phyloP scores from a whole-genome alignment of 2,329 filamentous ascomycete species.

The Orbilia blumenaviensis region DNA sequence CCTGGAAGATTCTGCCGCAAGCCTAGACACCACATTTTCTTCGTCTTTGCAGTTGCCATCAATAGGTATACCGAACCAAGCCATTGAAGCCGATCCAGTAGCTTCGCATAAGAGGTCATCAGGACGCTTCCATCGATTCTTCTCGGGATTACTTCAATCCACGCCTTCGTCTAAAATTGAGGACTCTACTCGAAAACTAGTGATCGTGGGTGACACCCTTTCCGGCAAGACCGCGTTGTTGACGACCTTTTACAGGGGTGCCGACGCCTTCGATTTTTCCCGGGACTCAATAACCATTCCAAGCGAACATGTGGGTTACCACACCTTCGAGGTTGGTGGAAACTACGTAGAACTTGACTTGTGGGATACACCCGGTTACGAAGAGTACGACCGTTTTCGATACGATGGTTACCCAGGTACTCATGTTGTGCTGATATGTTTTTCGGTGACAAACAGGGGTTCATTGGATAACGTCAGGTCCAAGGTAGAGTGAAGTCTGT shows the following conservation, averaged over 20 bases:
- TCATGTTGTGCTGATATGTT: slow-evolving; percentile 99
- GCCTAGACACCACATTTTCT: not conserved
- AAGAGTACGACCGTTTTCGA: slow-evolving; percentile 99
- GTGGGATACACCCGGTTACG: slow-evolving; percentile 99
- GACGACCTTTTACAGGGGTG: slow-evolving; percentile 77
- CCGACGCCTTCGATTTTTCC: no score
- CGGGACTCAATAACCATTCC: slow-evolving; percentile 99
- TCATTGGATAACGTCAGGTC: slow-evolving; percentile 99
- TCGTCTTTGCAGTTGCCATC: not conserved
- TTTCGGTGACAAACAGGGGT: slow-evolving; percentile 97
- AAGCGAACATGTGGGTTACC: slow-evolving; percentile 99
- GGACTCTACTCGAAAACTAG: slow-evolving; percentile 99
- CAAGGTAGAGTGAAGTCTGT: slow-evolving; percentile 76
- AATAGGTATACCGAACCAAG: not conserved
- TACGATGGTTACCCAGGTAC: slow-evolving; percentile 99
- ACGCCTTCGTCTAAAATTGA: slow-evolving; percentile 72
- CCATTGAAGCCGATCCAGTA: not conserved
- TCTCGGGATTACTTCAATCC: not conserved
- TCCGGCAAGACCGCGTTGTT: slow-evolving; percentile 99
- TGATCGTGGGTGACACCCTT: slow-evolving; percentile 99
- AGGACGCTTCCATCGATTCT: not conserved
- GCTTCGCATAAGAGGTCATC: not conserved
- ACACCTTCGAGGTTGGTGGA: slow-evolving; percentile 99
- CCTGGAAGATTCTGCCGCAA: not conserved
- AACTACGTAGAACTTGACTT: slow-evolving; percentile 99